Base-by-base conservation (phyloP, 805 yeast genomes). In the Cyberlindnera xylosilytica region DNA sequence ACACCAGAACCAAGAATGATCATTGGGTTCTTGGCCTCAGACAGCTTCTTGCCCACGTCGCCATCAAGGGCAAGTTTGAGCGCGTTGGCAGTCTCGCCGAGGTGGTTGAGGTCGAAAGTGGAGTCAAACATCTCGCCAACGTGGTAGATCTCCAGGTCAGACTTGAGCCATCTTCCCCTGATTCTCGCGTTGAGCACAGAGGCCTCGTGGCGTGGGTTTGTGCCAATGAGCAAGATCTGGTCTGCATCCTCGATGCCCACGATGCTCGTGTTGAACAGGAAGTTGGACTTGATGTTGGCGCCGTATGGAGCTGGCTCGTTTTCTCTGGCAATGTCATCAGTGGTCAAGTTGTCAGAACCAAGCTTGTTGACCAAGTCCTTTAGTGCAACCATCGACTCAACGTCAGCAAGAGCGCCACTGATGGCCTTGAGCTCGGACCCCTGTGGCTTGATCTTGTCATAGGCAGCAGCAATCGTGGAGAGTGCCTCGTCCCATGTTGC, bases 401-500 rank as follows among this genome's bases (percentile, higher is more conserved):
- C 90, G 61, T 87, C 96, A 35, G 79, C 77, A 46, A 87, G 70
- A 29, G 91, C 86, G 54, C 96, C 96, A 33, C 85, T 81, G 54
- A 87, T 69, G 16, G 87, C 95, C 69, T 87, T 83, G 60, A 87
- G 63, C 67, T 87, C 93, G 58, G 83, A 73, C 41, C 75, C 84
- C 50, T 66, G 61, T 38, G 89, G 90, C 44, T 72, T 63, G 40
- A 80, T 61, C 52, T 72, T 68, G 46, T 68, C 60, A 62, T 71
- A 75, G 20, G 85, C 85, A 34, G 78, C 72, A 42, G 86, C 81
- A 54, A 87, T 78, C 34, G 81, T 74, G 15, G 82, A 65, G 47
- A 87, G 71, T 33, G 91, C 95, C 61, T 84, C 89, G 63, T 87
- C 91, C 96, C 96, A 87, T 38, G 91, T 81, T 18, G 88, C 85